Percentiles rank a stretch among this genome's conserved stretches.
Conservation (phyloP, 1,139 yeast genomes). For the Saccharomyces hybrid region DNA sequence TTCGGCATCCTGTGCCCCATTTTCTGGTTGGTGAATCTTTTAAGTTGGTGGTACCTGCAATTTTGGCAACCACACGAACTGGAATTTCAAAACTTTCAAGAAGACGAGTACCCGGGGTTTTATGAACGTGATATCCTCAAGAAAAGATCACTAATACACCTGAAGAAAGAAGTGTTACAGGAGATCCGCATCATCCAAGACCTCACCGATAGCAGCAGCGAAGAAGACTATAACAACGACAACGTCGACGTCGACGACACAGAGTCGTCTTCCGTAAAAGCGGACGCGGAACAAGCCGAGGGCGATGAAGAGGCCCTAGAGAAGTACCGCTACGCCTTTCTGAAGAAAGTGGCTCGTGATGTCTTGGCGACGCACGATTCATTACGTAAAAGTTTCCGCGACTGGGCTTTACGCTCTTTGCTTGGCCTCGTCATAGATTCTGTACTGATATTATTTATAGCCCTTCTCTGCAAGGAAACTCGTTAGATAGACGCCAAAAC, state of each 20-base stretch:
- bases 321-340: conserved; percentile 4
- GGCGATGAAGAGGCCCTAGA: not conserved
- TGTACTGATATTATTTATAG: conserved; percentile 2
- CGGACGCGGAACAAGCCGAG: not conserved
- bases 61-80: conserved; percentile 13
- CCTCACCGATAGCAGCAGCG: not conserved
- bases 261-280: not conserved
- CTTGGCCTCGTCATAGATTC: conserved; percentile 8
- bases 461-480: not conserved
- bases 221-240: not conserved
- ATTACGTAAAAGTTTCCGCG: conserved; percentile 7
- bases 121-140: conserved; percentile 12
- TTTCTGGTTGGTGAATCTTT: conserved; percentile 17
- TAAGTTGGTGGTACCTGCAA: conserved; percentile 14
- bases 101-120: conserved; percentile 20
- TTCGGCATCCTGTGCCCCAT: conserved; percentile 23
- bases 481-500: not conserved
- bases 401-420: conserved; percentile 13
- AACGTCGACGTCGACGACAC: conserved; percentile 1
- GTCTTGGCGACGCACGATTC: conserved; percentile 13
- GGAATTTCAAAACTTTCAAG: conserved; percentile 8
- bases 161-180: not conserved
- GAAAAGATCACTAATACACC: conserved; percentile 3
- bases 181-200: not conserved
- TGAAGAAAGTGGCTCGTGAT: conserved; percentile 8